Conservation (phyloP, 441 rosid species). For the Erodium trifolium region DNA sequence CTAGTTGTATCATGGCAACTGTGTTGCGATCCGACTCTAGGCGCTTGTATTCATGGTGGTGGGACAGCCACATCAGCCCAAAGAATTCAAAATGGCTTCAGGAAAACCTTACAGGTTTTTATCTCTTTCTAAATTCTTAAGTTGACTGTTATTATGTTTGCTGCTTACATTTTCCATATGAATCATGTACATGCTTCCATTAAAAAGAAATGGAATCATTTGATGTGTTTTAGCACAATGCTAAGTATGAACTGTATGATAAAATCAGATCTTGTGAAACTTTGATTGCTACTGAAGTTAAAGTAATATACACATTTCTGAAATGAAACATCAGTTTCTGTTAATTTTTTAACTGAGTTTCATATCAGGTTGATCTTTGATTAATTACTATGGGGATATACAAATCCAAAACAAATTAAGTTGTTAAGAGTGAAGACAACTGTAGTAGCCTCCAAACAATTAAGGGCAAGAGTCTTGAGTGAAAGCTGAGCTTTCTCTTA, state of each 20-base stretch:
- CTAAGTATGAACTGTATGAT: neutral
- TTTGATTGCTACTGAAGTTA: neutral
- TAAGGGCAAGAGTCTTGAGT: neutral
- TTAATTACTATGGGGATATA: neutral
- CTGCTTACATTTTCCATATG: neutral
- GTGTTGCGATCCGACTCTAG: conserved; percentile 39
- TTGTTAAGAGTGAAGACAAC: neutral
- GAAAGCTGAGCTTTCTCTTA: neutral
- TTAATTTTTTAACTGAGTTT: neutral
- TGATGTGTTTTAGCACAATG: neutral
- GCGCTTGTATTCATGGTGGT: conserved; percentile 72
- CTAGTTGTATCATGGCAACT: conserved; percentile 45
- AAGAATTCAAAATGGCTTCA: conserved; percentile 83
- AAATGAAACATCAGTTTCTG: conserved; percentile 1
- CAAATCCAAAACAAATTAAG: neutral
- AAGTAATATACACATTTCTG: neutral
- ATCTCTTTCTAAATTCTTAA: conserved; percentile 9
- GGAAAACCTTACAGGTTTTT: conserved; percentile 65
- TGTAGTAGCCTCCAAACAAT: neutral
- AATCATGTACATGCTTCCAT: neutral
- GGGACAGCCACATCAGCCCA: conserved; percentile 81
- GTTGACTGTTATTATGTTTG: neutral
- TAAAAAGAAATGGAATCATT: neutral
- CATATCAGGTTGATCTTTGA: neutral
- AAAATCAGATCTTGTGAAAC: neutral